Percentiles rank a stretch among this genome's conserved stretches.
These are phyloP conservation scores for Plectranthus barbatus DNA, from an alignment of 257 asterid genomes.

Conservation along the genomic window DNA sequence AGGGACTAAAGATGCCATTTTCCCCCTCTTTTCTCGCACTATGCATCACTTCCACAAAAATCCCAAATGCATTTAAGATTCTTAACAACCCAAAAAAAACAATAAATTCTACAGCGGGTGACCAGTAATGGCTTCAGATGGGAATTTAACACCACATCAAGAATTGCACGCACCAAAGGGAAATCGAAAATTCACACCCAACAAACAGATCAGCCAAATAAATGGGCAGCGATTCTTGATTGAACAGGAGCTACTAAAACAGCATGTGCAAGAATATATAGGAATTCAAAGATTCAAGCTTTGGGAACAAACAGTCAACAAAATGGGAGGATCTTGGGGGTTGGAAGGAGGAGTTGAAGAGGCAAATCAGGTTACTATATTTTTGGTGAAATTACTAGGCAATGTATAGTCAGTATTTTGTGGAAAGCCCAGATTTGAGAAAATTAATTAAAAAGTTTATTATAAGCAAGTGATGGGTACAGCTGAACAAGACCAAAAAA, in stretches of 20 bases:
- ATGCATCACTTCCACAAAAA: conserved; percentile 28
- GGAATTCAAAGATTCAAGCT: conserved; percentile 13
- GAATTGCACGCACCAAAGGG: background rate
- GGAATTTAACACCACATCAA: conserved; percentile 12
- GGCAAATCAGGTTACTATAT: conserved; percentile 2
- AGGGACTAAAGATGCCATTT: conserved; percentile 87
- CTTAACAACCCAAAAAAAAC: background rate
- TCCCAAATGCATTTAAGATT: conserved; percentile 27
- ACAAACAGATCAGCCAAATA: conserved; percentile 16
- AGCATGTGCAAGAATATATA: background rate
- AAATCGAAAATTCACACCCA: background rate
- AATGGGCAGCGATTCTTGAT: background rate
- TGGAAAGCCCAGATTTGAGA: conserved; percentile 21
- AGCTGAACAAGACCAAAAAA: conserved; percentile 26
- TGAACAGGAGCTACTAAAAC: background rate
- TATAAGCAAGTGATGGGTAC: conserved; percentile 17
- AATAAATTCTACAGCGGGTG: background rate
- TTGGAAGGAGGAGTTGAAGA: background rate
- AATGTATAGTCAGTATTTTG: background rate
- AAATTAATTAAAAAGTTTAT: conserved; percentile 5
- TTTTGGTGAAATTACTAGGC: background rate
- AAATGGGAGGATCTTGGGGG: background rate
- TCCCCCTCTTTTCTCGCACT: conserved; percentile 14
- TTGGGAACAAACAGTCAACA: conserved; percentile 4
- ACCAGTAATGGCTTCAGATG: background rate